A percentile compares a stretch with the other conserved stretches of the same genome.
Conservation (phyloP, 1,139 yeast species). For the Sugiyamaella pinicola region DNA sequence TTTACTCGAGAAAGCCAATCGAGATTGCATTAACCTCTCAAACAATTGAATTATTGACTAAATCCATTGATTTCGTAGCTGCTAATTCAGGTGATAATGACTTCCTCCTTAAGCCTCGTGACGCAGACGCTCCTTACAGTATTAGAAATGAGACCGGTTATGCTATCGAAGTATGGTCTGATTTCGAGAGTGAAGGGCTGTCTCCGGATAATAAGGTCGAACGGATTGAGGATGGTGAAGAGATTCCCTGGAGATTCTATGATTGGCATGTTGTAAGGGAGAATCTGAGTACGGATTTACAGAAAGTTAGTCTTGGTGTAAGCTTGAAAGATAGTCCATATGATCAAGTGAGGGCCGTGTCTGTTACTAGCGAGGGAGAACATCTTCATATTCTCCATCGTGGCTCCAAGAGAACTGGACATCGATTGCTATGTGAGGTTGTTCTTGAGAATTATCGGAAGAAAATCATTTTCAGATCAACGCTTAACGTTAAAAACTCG, state of each 20-base stretch:
- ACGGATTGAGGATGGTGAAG: constrained; percentile 52
- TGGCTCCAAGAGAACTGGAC: constrained; percentile 62
- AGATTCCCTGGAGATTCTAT: constrained; percentile 86
- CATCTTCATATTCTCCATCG: constrained; percentile 71
- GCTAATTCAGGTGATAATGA: constrained; percentile 61
- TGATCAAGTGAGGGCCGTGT: constrained; percentile 55
- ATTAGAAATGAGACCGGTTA: constrained; percentile 85
- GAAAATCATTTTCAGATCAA: constrained; percentile 70
- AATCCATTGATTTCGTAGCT: constrained; percentile 65
- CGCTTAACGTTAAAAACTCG: constrained; percentile 68
- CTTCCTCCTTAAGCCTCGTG: constrained; percentile 61
- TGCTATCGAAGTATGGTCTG: constrained; percentile 76
- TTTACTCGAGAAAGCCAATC: constrained; percentile 72
- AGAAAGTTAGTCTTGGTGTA: constrained; percentile 62
- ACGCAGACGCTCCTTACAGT: constrained; percentile 78
- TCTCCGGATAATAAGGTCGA: constrained; percentile 23
- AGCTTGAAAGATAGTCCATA: constrained; percentile 58
- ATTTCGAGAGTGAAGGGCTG: constrained; percentile 35
- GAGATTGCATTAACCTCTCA: constrained; percentile 83
- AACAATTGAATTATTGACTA: constrained; percentile 47
- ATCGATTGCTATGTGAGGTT: constrained; percentile 73
- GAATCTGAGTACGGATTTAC: constrained; percentile 66
- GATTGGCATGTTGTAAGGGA: constrained; percentile 91
- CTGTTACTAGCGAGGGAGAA: constrained; percentile 85
- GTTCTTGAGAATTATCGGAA: constrained; percentile 74